These are phyloP conservation scores for Paraglomus occultum DNA, from an alignment of 192 early-diverging fungal species.

Conservation along the genomic window DNA sequence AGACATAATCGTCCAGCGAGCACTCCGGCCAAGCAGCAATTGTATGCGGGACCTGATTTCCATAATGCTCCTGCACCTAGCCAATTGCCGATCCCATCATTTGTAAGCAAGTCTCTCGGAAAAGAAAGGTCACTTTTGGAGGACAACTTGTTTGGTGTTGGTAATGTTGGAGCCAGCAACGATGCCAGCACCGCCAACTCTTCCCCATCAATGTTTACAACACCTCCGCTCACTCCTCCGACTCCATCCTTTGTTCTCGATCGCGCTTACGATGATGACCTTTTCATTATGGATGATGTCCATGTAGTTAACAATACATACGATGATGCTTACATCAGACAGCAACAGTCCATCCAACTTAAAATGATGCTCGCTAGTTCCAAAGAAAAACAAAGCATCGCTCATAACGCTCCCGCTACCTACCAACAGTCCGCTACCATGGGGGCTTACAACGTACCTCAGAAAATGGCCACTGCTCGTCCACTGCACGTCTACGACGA, in stretches of 20 bases:
- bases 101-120: constrained; percentile 27
- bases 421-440: constrained; percentile 9
- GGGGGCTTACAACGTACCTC: constrained; percentile 39
- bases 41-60: constrained; percentile 59
- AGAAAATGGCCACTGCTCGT: constrained; percentile 46
- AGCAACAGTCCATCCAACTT: constrained; percentile 25
- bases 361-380: constrained; percentile 27
- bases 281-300: constrained; percentile 31
- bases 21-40: constrained; percentile 1
- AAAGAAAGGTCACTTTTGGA: constrained; percentile 26
- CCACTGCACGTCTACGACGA: constrained; percentile 22
- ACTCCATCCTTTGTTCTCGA: not conserved
- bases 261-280: constrained; percentile 20
- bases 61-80: constrained; percentile 56
- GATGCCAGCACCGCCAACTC: constrained; percentile 30
- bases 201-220: constrained; percentile 28
- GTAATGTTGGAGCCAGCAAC: constrained; percentile 19
- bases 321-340: not conserved
- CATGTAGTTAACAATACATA: not conserved
- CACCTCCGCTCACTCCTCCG: not conserved
- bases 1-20: not conserved
- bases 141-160: not conserved
- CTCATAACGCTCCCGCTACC: not conserved
- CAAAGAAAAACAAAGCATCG: not conserved
- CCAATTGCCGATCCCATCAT: constrained; percentile 51